Evolutionary conservation across 2,329 filamentous ascomycete species (phyloP).

Genomic region (Fonsecaea multimorphosa): DNA sequence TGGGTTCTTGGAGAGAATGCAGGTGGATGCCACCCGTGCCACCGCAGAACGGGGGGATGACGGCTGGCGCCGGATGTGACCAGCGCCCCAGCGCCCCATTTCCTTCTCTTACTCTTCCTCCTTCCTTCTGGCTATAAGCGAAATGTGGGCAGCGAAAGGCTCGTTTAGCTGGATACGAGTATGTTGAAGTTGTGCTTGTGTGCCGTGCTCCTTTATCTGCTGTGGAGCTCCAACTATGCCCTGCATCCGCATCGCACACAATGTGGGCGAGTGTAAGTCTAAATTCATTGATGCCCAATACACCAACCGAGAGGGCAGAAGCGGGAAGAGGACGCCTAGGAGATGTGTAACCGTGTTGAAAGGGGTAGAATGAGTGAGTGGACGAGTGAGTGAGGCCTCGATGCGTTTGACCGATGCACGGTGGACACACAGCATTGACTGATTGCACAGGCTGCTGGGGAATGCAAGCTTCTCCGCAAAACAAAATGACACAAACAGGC

Average conservation of each 20-base stretch:
- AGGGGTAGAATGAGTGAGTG: not conserved
- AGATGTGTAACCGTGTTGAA: not conserved
- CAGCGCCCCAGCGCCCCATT: constrained; percentile 8
- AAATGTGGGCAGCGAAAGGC: not conserved
- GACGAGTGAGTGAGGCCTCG: constrained; percentile 2
- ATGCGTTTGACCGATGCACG: not conserved
- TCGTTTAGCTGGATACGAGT: not conserved
- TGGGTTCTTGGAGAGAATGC: not conserved
- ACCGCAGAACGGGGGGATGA: constrained; percentile 17
- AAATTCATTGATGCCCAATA: constrained; percentile 3
- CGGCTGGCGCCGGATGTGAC: constrained; percentile 18
- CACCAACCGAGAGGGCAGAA: not conserved
- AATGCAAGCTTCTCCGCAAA: constrained; percentile 7
- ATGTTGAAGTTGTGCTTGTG: not conserved
- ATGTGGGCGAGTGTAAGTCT: not conserved
- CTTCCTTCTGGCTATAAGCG: not conserved
- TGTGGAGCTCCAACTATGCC: constrained; percentile 1
- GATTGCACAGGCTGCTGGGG: not conserved
- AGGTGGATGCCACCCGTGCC: not conserved
- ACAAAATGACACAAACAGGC: not conserved
- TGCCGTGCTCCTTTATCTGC: not conserved
- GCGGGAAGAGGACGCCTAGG: not conserved
- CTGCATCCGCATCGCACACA: not conserved
- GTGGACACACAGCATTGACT: not conserved
- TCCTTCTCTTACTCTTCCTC: constrained; percentile 1